phyloP scores from a whole-genome alignment of 176 grass and related monocot species.

The Oryza rufipogon region DNA sequence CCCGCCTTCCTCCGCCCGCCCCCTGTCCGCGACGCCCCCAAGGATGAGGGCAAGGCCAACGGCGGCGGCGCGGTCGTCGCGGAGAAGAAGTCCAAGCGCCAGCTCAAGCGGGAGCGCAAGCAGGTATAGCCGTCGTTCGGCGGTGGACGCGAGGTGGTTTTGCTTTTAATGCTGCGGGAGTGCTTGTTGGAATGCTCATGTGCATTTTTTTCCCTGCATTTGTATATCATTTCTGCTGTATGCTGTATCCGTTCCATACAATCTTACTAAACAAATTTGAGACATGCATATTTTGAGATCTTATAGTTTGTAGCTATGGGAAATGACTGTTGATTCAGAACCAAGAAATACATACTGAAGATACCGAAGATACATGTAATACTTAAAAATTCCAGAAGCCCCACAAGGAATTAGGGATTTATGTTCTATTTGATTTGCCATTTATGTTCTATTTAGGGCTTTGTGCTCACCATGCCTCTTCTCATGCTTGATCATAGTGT shows the following conservation, averaged over 20 bases:
- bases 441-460: no score
- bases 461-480: slow-evolving; percentile 7
- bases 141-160: background rate
- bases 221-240: background rate
- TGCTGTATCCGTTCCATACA: background rate
- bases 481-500: background rate
- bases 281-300: background rate
- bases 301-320: background rate
- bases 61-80: slow-evolving; percentile 27
- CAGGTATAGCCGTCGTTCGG: slow-evolving; percentile 46
- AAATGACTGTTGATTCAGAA: background rate
- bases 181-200: slow-evolving; percentile 42
- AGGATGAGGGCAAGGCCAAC: slow-evolving; percentile 38
- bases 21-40: slow-evolving; percentile 54
- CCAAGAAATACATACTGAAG: background rate
- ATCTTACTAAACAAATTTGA: background rate
- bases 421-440: background rate
- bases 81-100: slow-evolving; percentile 89
- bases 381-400: background rate
- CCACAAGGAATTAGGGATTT: background rate
- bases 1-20: slow-evolving; percentile 71
- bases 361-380: background rate
- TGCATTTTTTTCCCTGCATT: background rate
- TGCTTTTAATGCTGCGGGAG: background rate
- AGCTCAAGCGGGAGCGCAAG: slow-evolving; percentile 80